Evolutionary conservation across 164 flowering plant species (phyloP).

Genomic region (Cinnamomum chago): DNA sequence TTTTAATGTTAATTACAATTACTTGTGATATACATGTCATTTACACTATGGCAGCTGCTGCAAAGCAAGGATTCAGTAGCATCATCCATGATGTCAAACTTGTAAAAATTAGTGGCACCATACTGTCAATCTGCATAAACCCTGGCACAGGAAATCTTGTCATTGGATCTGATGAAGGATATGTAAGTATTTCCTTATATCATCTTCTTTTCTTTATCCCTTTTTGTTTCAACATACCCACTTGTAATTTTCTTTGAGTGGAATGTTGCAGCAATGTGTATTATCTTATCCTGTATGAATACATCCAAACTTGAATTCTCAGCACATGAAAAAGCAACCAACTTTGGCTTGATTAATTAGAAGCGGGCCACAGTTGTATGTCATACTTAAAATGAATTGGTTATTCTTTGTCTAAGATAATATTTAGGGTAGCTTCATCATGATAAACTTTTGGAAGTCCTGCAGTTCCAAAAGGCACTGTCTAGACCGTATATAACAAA

Average conservation of each 20-base stretch:
- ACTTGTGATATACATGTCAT: not conserved
- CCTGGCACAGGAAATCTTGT: constrained; percentile 47
- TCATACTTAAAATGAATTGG: too few species aligned
- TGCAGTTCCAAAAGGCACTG: not conserved
- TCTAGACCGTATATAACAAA: not conserved
- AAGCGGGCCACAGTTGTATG: not conserved
- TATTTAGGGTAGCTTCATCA: not conserved
- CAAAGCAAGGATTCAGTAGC: constrained; percentile 63
- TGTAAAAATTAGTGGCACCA: constrained; percentile 63
- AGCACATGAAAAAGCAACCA: not conserved
- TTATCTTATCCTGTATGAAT: too few species aligned
- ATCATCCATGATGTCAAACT: constrained; percentile 48
- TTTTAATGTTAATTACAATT: not conserved
- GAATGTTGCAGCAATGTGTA: not conserved
- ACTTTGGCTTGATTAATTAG: not conserved
- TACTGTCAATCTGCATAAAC: constrained; percentile 43
- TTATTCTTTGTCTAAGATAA: not conserved
- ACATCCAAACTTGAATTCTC: not conserved
- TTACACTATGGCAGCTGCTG: constrained; percentile 38
- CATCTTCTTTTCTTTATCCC: not conserved
- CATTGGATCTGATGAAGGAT: constrained; percentile 88
- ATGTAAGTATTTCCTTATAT: constrained; percentile 42
- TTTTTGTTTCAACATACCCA: not conserved
- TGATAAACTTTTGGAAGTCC: not conserved
- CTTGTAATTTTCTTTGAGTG: not conserved